phyloP scores from a whole-genome alignment of 495 filamentous ascomycete genomes.

The Mycothermus thermophilus region DNA sequence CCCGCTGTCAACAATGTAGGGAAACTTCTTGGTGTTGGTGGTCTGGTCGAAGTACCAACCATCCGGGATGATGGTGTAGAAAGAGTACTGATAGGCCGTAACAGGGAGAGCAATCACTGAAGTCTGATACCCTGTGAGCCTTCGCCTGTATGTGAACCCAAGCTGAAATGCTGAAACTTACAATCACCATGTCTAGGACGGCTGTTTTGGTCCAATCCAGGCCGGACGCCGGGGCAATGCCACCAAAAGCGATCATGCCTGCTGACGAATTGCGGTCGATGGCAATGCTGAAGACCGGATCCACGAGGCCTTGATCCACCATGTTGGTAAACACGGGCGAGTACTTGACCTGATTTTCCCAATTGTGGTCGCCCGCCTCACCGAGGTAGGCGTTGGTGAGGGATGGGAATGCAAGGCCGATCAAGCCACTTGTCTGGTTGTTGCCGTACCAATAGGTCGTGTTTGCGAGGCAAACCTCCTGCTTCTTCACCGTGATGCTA shows the following conservation, averaged over 20 bases:
- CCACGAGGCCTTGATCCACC: conserved; percentile 36
- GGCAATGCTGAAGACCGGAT: conserved; percentile 43
- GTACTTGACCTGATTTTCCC: conserved; percentile 29
- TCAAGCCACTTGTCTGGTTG: conserved; percentile 38
- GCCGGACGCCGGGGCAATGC: conserved; percentile 22
- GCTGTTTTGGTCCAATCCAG: conserved; percentile 17
- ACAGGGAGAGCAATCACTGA: conserved; percentile 14
- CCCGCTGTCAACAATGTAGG: conserved; percentile 36
- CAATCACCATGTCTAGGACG: conserved; percentile 28
- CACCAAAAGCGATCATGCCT: conserved; percentile 41
- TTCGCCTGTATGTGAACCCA: not conserved
- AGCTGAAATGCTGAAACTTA: conserved; percentile 4
- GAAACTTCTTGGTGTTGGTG: conserved; percentile 20
- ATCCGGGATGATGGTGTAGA: conserved; percentile 30
- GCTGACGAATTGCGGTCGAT: conserved; percentile 25
- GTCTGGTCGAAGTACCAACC: conserved; percentile 24
- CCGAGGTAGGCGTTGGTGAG: conserved; percentile 34
- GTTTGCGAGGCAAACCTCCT: conserved; percentile 31
- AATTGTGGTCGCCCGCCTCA: conserved; percentile 14
- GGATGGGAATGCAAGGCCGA: conserved; percentile 48
- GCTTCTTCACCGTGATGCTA: conserved; percentile 37
- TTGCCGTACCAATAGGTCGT: conserved; percentile 31
- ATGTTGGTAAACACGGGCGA: conserved; percentile 45
- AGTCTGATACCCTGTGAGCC: conserved; percentile 10
- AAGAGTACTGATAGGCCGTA: conserved; percentile 23